Conservation (phyloP, 805 yeast genomes). For the Metschnikowia peoriensis region DNA sequence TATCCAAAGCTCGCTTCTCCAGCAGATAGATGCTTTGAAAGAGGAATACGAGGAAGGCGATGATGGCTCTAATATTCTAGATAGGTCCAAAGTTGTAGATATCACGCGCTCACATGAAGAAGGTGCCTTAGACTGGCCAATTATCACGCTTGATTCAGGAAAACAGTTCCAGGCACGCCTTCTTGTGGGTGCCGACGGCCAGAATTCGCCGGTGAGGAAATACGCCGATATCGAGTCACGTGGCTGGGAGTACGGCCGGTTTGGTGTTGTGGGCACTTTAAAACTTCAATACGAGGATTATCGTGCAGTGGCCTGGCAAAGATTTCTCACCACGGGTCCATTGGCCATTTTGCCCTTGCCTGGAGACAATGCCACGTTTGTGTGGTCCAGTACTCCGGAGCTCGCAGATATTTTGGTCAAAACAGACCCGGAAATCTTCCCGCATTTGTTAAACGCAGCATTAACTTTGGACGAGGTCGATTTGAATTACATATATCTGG, state of each 20-base stretch:
- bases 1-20: conserved; percentile 70
- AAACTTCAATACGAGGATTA: conserved; percentile 70
- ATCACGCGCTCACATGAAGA: conserved; percentile 34
- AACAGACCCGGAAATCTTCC: conserved; percentile 60
- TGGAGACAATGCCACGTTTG: conserved; percentile 81
- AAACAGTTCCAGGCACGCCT: conserved; percentile 62
- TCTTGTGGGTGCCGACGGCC: conserved; percentile 95
- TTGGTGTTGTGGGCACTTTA: conserved; percentile 91
- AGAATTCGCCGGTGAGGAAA: conserved; percentile 85
- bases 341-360: conserved; percentile 89
- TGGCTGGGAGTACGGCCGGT: conserved; percentile 88
- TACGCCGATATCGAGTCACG: conserved; percentile 79
- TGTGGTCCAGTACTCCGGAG: conserved; percentile 87
- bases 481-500: conserved; percentile 61
- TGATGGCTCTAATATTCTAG: conserved; percentile 44
- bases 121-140: conserved; percentile 64
- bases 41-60: conserved; percentile 18
- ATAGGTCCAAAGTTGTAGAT: conserved; percentile 63
- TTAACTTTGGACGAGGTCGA: conserved; percentile 77
- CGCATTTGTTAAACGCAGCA: conserved; percentile 79
- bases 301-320: conserved; percentile 83
- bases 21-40: conserved; percentile 38
- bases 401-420: conserved; percentile 60
- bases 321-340: conserved; percentile 90
- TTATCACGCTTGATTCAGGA: conserved; percentile 67